Percentiles rank a stretch among this genome's conserved stretches.
Conservation (phyloP, 1,284 basidiomycete species). For the Leccinum glutinopallens region DNA sequence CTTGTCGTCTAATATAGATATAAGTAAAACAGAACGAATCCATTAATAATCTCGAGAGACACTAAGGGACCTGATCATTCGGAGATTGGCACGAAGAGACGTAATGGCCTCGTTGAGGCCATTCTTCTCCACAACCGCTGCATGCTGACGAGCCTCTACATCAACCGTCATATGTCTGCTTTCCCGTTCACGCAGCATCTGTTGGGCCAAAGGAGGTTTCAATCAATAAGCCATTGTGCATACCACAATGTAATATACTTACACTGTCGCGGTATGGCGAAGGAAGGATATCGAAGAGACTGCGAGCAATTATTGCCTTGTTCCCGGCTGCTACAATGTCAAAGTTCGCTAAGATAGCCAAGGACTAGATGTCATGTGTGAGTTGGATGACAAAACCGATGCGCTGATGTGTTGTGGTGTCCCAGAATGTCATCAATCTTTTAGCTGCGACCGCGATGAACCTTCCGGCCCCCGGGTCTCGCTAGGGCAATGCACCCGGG, state of each 20-base stretch:
- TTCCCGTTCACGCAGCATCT: neutral
- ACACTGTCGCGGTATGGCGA: neutral
- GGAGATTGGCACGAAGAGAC: too few species aligned
- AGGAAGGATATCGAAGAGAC: neutral
- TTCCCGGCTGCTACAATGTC: neutral
- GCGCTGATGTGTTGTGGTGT: conserved; percentile 1
- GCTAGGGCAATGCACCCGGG: neutral
- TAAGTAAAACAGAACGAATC: neutral
- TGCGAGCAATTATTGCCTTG: neutral
- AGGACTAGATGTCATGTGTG: neutral
- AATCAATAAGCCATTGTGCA: neutral
- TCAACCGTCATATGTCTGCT: neutral
- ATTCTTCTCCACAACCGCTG: too few species aligned
- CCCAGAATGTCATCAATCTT: neutral
- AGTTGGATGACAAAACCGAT: neutral
- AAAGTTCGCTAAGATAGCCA: neutral
- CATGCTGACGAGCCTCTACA: neutral
- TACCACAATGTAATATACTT: neutral
- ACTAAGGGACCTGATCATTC: neutral
- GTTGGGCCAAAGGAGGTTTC: neutral
- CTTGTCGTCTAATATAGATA: neutral
- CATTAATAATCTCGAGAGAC: too few species aligned
- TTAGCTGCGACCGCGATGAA: neutral
- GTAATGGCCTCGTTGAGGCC: too few species aligned
- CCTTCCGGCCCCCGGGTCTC: neutral